These are phyloP conservation scores for Dipodascopsis tothii DNA, from an alignment of 805 yeast genomes.

Conservation along the genomic window DNA sequence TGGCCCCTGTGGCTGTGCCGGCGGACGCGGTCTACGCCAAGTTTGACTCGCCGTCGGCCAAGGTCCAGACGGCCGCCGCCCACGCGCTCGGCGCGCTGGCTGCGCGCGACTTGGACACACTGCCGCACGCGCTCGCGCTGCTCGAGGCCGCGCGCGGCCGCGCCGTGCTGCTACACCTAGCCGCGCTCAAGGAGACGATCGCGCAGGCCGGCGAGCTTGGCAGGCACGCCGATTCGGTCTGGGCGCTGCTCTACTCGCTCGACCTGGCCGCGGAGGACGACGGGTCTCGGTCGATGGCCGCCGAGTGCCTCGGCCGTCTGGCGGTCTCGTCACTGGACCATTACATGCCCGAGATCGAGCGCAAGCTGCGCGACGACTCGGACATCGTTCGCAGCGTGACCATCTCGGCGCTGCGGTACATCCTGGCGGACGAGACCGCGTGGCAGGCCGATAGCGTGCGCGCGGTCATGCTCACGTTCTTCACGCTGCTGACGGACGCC, in stretches of 20 bases:
- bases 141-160: slow-evolving; percentile 26
- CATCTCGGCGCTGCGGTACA: slow-evolving; percentile 35
- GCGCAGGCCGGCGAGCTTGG: background rate
- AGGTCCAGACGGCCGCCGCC: slow-evolving; percentile 42
- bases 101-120: slow-evolving; percentile 35
- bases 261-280: slow-evolving; percentile 8
- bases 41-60: slow-evolving; percentile 33
- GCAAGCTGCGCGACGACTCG: slow-evolving; percentile 24
- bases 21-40: slow-evolving; percentile 33
- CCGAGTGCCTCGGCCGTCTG: slow-evolving; percentile 20
- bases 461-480: slow-evolving; percentile 27
- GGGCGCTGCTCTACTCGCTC: background rate
- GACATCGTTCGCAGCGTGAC: slow-evolving; percentile 26
- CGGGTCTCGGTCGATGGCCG: slow-evolving; percentile 7
- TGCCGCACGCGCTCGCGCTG: slow-evolving; percentile 35
- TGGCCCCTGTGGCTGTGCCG: slow-evolving; percentile 6
- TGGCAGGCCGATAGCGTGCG: slow-evolving; percentile 23
- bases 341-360: slow-evolving; percentile 29
- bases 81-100: slow-evolving; percentile 47
- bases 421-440: slow-evolving; percentile 23
- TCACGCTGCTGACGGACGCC: slow-evolving; percentile 31
- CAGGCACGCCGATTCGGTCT: background rate
- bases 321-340: slow-evolving; percentile 29
- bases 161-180: slow-evolving; percentile 27
- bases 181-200: slow-evolving; percentile 31